Conservation (phyloP, 208 protist species). For the Leishmania turanica region DNA sequence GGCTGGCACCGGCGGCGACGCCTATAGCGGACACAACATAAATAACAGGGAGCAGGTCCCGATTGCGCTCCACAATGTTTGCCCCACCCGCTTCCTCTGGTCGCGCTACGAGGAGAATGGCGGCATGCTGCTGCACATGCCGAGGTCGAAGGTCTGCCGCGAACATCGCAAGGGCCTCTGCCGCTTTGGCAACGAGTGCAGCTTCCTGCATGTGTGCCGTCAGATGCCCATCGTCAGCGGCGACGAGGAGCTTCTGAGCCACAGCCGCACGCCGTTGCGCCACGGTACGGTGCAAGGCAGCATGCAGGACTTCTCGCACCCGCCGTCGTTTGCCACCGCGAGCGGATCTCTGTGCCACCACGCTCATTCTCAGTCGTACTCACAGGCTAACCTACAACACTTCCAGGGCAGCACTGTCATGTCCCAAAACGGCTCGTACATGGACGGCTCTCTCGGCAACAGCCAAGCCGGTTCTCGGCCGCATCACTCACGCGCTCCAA, state of each 20-base stretch:
- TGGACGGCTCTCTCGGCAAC: slow-evolving; percentile 13
- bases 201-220: slow-evolving; percentile 84
- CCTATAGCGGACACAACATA: slow-evolving; percentile 3
- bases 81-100: slow-evolving; percentile 78
- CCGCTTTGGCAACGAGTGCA: slow-evolving; percentile 87
- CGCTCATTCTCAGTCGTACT: slow-evolving; percentile 12
- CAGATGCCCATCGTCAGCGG: slow-evolving; percentile 45
- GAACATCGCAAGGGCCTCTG: slow-evolving; percentile 82
- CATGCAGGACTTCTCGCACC: slow-evolving; percentile 25
- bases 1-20: background rate
- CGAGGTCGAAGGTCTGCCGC: slow-evolving; percentile 66
- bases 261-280: slow-evolving; percentile 23
- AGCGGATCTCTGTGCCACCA: slow-evolving; percentile 15
- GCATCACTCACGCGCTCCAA: background rate
- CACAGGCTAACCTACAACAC: slow-evolving; percentile 7
- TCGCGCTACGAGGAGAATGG: slow-evolving; percentile 54
- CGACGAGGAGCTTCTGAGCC: slow-evolving; percentile 26
- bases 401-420: slow-evolving; percentile 16
- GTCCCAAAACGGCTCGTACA: slow-evolving; percentile 22
- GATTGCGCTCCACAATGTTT: slow-evolving; percentile 64
- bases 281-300: slow-evolving; percentile 8
- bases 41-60: slow-evolving; percentile 25
- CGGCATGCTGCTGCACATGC: slow-evolving; percentile 49
- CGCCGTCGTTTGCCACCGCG: slow-evolving; percentile 10
- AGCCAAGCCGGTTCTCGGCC: background rate